Percentiles rank a stretch among this genome's conserved stretches.
Conservation (phyloP, 306 rosid species). For the Myrica gale region DNA sequence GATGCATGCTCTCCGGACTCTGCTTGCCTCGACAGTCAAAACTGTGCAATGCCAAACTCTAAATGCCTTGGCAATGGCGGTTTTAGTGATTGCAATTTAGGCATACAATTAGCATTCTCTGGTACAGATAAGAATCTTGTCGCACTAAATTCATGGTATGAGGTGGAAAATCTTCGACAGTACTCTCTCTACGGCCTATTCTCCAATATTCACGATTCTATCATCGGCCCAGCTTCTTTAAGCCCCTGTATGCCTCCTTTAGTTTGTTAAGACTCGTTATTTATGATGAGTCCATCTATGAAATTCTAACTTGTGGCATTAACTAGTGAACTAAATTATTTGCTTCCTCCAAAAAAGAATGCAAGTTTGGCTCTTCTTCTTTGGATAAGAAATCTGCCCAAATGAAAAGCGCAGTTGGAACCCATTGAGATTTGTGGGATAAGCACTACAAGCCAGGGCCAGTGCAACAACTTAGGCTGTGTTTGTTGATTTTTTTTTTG, state of each 20-base stretch:
- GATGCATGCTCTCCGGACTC: slow-evolving; percentile 45
- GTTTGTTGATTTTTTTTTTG: too few relatives aligned
- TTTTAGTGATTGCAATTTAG: slow-evolving; percentile 47
- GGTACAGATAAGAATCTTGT: slow-evolving; percentile 80
- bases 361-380: not conserved
- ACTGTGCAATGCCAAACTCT: slow-evolving; percentile 66
- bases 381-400: too few relatives aligned
- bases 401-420: too few relatives aligned
- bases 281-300: slow-evolving; percentile 6
- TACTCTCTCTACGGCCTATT: slow-evolving; percentile 61
- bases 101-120: slow-evolving; percentile 76
- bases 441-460: too few relatives aligned
- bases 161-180: slow-evolving; percentile 55
- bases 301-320: not conserved
- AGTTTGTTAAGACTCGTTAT: not conserved
- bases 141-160: slow-evolving; percentile 85
- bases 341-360: not conserved
- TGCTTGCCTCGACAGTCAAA: slow-evolving; percentile 58
- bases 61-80: slow-evolving; percentile 58
- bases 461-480: too few relatives aligned
- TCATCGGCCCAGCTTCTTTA: slow-evolving; percentile 29
- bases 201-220: slow-evolving; percentile 50
- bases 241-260: not conserved
- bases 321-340: not conserved
- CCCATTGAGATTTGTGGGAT: too few relatives aligned